Conservation (phyloP, 768 basidiomycete species). For the Hysterangium stoloniferum region DNA sequence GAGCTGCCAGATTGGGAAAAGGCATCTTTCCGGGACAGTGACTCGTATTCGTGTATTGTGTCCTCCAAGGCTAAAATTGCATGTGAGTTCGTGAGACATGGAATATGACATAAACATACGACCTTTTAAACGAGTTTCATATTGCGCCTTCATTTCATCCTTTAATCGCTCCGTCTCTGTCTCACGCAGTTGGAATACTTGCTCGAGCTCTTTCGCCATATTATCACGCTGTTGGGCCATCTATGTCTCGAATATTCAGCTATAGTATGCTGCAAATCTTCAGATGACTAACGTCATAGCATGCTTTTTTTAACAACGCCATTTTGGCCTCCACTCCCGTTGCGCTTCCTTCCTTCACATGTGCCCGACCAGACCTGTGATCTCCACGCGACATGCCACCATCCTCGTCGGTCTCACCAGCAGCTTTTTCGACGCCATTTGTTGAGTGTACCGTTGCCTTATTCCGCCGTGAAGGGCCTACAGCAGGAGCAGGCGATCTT, state of each 20-base stretch:
- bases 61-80: slow-evolving; percentile 49
- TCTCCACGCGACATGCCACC: neutral
- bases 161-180: slow-evolving; percentile 60
- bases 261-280: neutral
- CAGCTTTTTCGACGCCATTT: neutral
- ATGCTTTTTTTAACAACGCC: slow-evolving; percentile 5
- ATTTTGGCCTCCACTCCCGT: slow-evolving; percentile 9
- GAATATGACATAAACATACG: slow-evolving; percentile 6
- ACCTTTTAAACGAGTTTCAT: slow-evolving; percentile 49
- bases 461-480: neutral
- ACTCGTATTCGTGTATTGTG: slow-evolving; percentile 43
- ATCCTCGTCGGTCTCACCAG: slow-evolving; percentile 4
- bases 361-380: neutral
- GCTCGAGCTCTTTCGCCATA: slow-evolving; percentile 49
- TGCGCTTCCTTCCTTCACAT: neutral
- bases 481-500: neutral
- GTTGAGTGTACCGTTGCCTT: neutral
- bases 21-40: slow-evolving; percentile 48
- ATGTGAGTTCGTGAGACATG: too few species aligned
- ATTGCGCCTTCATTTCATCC: slow-evolving; percentile 40
- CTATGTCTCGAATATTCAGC: slow-evolving; percentile 20
- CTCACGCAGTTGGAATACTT: slow-evolving; percentile 45
- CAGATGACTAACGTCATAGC: slow-evolving; percentile 7
- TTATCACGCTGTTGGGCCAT: slow-evolving; percentile 36
- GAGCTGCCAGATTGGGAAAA: slow-evolving; percentile 41